These are phyloP conservation scores for Aspergillus jensenii DNA, from an alignment of 2,329 filamentous ascomycete species.

Conservation along the genomic window DNA sequence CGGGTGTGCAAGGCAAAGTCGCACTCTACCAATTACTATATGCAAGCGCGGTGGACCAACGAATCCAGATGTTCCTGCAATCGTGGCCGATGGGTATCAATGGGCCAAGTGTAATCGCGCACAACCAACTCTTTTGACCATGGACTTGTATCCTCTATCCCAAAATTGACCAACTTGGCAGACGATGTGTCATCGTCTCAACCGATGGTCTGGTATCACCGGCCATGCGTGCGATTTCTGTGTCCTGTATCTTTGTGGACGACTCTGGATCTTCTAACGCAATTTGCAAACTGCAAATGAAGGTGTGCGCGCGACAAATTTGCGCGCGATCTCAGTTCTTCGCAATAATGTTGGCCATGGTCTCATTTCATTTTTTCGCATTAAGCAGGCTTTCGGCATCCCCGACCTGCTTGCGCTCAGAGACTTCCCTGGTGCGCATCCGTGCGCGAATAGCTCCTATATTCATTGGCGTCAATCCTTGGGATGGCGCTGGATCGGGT, in stretches of 20 bases:
- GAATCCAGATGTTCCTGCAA: not conserved
- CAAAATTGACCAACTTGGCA: not conserved
- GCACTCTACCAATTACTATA: slow-evolving; percentile 1
- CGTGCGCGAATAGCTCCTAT: slow-evolving; percentile 66
- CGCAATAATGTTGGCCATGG: not conserved
- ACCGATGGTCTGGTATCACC: not conserved
- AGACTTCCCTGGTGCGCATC: slow-evolving; percentile 71
- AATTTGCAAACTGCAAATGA: not conserved
- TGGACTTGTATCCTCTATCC: not conserved
- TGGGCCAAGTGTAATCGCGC: not conserved
- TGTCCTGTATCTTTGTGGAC: not conserved
- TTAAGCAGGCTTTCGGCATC: slow-evolving; percentile 79
- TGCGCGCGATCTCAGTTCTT: not conserved
- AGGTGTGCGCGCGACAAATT: not conserved
- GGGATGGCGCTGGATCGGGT: slow-evolving; percentile 39
- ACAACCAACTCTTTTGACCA: not conserved
- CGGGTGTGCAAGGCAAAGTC: not conserved
- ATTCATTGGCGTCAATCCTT: slow-evolving; percentile 54
- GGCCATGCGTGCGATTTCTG: not conserved
- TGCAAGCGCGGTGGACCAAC: not conserved
- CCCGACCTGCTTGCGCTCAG: slow-evolving; percentile 85
- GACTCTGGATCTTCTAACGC: not conserved
- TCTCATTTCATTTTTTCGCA: slow-evolving; percentile 35
- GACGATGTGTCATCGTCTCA: not conserved
- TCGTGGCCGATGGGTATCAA: not conserved